A percentile compares a stretch with the other conserved stretches of the same genome.
Conservation (phyloP, 805 yeast genomes). For the Brettanomyces sp. region DNA sequence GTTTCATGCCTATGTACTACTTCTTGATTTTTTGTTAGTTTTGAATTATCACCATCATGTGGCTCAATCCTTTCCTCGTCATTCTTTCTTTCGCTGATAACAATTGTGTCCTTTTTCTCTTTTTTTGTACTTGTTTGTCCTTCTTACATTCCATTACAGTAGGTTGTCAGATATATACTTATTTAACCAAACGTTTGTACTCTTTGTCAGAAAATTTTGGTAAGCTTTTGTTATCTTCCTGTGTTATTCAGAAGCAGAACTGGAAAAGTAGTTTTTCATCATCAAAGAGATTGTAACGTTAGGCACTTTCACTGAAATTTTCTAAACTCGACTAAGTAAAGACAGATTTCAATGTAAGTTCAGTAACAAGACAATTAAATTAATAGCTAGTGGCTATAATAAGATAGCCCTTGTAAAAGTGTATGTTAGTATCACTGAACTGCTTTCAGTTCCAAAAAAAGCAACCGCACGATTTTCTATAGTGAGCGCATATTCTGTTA, state of each 20-base stretch:
- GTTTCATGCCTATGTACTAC: not conserved
- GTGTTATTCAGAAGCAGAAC: slow-evolving; percentile 94
- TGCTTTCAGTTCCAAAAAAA: too few relatives aligned
- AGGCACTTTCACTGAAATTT: too few relatives aligned
- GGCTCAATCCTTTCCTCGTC: not conserved
- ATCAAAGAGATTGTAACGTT: slow-evolving; percentile 21
- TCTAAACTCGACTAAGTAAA: too few relatives aligned
- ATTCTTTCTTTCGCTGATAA: not conserved
- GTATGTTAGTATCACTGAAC: not conserved
- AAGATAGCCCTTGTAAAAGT: not conserved
- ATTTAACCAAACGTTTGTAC: not conserved
- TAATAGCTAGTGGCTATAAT: too few relatives aligned
- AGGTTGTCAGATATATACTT: not conserved
- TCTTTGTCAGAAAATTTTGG: slow-evolving; percentile 51
- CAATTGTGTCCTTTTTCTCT: not conserved
- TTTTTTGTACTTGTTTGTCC: not conserved
- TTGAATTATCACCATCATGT: too few relatives aligned
- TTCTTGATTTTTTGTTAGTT: too few relatives aligned
- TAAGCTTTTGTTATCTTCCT: slow-evolving; percentile 65
- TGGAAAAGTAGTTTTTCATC: slow-evolving; percentile 64
- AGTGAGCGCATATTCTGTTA: too few relatives aligned
- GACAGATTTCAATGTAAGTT: too few relatives aligned
- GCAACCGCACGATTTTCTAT: too few relatives aligned
- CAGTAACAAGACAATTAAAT: not conserved
- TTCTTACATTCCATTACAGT: too few relatives aligned